A percentile compares a stretch with the other conserved stretches of the same genome.
These are phyloP conservation scores for Neurospora sp. DNA, from an alignment of 495 filamentous ascomycete species.

Conservation along the genomic window DNA sequence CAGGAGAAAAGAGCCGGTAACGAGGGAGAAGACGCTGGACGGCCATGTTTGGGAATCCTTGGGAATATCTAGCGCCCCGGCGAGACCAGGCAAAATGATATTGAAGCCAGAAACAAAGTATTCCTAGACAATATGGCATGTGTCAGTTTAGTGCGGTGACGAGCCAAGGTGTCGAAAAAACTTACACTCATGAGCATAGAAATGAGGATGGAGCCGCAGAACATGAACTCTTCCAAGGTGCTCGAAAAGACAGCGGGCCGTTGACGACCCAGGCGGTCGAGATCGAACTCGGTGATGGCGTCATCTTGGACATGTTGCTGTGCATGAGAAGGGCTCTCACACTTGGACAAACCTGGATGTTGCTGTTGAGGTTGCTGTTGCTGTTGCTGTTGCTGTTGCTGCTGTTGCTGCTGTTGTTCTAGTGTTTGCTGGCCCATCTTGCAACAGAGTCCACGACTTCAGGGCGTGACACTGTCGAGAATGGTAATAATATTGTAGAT, in stretches of 20 bases:
- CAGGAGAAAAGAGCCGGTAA: constrained; percentile 63
- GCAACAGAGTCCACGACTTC: not conserved
- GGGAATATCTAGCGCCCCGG: constrained; percentile 53
- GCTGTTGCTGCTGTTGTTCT: not conserved
- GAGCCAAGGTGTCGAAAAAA: constrained; percentile 2
- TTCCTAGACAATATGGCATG: constrained; percentile 33
- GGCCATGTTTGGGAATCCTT: constrained; percentile 63
- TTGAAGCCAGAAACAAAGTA: constrained; percentile 86
- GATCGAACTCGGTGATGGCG: constrained; percentile 10
- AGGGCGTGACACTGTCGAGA: not conserved
- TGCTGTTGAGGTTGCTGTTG: not conserved
- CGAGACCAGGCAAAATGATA: constrained; percentile 62
- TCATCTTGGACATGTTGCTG: not conserved
- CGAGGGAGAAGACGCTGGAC: constrained; percentile 64
- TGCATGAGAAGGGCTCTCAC: not conserved
- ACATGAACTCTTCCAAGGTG: constrained; percentile 52
- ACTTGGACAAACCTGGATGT: not conserved
- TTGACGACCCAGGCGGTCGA: constrained; percentile 62
- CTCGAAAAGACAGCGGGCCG: constrained; percentile 56
- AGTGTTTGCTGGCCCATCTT: not conserved
- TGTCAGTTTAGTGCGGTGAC: not conserved
- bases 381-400: not conserved
- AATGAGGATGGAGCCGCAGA: constrained; percentile 61
- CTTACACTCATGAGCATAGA: constrained; percentile 63
- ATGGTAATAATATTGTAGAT: not conserved